A percentile compares a stretch with the other conserved stretches of the same genome.
phyloP scores from a whole-genome alignment of 2,329 filamentous ascomycete species.

The Cadophora malorum region DNA sequence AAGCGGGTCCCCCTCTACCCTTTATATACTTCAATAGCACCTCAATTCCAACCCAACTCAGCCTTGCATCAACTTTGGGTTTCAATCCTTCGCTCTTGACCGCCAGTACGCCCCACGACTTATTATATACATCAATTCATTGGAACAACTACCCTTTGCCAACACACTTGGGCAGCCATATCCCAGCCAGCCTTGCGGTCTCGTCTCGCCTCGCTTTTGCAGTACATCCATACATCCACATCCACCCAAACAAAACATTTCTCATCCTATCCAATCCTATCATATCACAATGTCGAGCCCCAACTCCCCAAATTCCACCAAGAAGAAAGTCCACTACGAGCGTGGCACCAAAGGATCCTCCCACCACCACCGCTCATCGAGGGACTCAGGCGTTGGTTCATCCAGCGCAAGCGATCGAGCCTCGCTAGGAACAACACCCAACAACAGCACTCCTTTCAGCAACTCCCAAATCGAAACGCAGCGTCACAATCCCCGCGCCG shows the following conservation, averaged over 20 bases:
- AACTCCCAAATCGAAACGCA: slow-evolving; percentile 33
- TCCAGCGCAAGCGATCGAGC: slow-evolving; percentile 38
- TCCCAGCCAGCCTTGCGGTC: slow-evolving; percentile 21
- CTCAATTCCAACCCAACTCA: slow-evolving; percentile 22
- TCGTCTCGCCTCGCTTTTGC: slow-evolving; percentile 14
- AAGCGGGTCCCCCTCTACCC: slow-evolving; percentile 20
- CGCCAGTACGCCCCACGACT: slow-evolving; percentile 23
- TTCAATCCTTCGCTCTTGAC: slow-evolving; percentile 25
- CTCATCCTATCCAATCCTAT: not conserved
- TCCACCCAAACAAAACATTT: slow-evolving; percentile 11
- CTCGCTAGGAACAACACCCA: slow-evolving; percentile 34
- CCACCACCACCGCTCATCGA: slow-evolving; percentile 31
- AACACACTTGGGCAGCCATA: slow-evolving; percentile 20
- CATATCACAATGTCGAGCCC: slow-evolving; percentile 35
- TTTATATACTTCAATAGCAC: slow-evolving; percentile 31
- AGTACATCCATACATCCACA: not conserved
- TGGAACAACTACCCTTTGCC: slow-evolving; percentile 23
- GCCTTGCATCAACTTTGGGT: slow-evolving; percentile 28
- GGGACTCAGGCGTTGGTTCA: slow-evolving; percentile 39
- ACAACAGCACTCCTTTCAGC: slow-evolving; percentile 28
- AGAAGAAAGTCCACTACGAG: slow-evolving; percentile 41
- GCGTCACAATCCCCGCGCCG: slow-evolving; percentile 32
- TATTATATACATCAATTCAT: slow-evolving; percentile 12
- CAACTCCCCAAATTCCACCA: slow-evolving; percentile 26
- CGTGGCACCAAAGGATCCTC: slow-evolving; percentile 34